These are phyloP conservation scores for Claviceps maximensis DNA, from an alignment of 2,329 filamentous ascomycete genomes.

Conservation along the genomic window DNA sequence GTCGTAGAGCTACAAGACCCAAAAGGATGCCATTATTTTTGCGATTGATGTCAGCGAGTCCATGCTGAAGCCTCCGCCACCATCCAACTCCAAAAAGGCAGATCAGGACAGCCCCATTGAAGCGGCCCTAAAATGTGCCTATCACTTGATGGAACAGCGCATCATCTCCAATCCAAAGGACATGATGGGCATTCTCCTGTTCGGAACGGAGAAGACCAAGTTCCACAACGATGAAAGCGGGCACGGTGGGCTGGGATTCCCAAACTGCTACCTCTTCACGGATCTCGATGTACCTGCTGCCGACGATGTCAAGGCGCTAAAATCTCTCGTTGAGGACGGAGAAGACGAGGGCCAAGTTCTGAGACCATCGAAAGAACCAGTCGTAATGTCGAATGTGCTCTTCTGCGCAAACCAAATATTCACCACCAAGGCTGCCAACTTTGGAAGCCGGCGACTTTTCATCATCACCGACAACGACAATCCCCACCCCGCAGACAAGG, in stretches of 20 bases:
- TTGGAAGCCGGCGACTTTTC: constrained; percentile 84
- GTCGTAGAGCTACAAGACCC: constrained; percentile 66
- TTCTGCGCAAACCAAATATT: constrained; percentile 97
- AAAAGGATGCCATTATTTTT: constrained; percentile 97
- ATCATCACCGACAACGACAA: constrained; percentile 91
- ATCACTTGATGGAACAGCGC: constrained; percentile 91
- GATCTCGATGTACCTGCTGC: constrained; percentile 82
- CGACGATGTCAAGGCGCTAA: constrained; percentile 70
- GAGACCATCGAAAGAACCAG: constrained; percentile 51
- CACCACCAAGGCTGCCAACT: constrained; percentile 87
- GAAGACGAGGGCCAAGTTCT: constrained; percentile 58
- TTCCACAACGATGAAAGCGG: constrained; percentile 56
- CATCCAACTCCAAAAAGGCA: constrained; percentile 57
- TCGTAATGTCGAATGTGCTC: constrained; percentile 76
- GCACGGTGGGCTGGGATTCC: constrained; percentile 52
- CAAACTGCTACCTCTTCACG: constrained; percentile 82
- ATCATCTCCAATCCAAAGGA: constrained; percentile 95
- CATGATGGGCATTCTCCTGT: constrained; percentile 91
- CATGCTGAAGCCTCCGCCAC: constrained; percentile 61
- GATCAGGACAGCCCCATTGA: constrained; percentile 65
- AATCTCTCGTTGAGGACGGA: constrained; percentile 63
- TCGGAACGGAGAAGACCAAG: constrained; percentile 75
- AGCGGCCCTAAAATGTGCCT: constrained; percentile 86
- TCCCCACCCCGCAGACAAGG: constrained; percentile 62
- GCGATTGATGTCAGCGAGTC: constrained; percentile 83